Evolutionary conservation across 2,329 filamentous ascomycete species (phyloP), one percentile per base, ranked within the genome.

Genomic region (Sphaerostilbella broomeana): DNA sequence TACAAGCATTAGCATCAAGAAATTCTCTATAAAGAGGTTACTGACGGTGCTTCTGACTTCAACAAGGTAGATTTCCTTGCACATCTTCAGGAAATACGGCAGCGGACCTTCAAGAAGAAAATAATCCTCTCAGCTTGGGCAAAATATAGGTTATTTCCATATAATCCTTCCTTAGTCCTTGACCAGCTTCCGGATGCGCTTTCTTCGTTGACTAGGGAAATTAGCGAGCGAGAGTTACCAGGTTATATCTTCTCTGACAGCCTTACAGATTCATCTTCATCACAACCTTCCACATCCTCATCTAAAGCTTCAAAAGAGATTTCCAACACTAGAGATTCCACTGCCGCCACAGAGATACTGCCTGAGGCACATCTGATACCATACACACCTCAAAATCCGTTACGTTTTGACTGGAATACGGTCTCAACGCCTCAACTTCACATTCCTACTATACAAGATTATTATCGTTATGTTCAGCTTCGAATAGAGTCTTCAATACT

Each of bases 1-100:
- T 33, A 39, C 32, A 32, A 39, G 12, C 24, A 18, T 33, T 19
- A 21, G 12, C 15, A 33, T 33, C 9, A 22, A 21, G 4, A 33
- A 15, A 21, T 33, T 6, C 15, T 33, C 11, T 33, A 33, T 33
- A 10, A 21, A 5, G 11, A 33, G 17, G 15, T 22, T 33, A 21
- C 8, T 33, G 19, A 33, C 19, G 19, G n/a, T 11, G n/a, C 19
- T 21, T 20, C 19, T 20, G 13, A 33, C 18, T 33, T 22, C 19
- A 21, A 15, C 4, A 22, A 33, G 30, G n/a, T n/a, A 20, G 19
- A 33, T 10, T 33, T 33, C 12, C 8, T 33, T 20, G 16, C n/a
- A n/a, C 18, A 32, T 19, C 17, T 33, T 21, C 15, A 33, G 15
- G 6, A 33, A 33, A 33, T 33, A 19, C 19, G 21, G 19, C 19